Evolutionary conservation across 148 eudicot species (phyloP).

Genomic region (Fagopyrum homotropicum): DNA sequence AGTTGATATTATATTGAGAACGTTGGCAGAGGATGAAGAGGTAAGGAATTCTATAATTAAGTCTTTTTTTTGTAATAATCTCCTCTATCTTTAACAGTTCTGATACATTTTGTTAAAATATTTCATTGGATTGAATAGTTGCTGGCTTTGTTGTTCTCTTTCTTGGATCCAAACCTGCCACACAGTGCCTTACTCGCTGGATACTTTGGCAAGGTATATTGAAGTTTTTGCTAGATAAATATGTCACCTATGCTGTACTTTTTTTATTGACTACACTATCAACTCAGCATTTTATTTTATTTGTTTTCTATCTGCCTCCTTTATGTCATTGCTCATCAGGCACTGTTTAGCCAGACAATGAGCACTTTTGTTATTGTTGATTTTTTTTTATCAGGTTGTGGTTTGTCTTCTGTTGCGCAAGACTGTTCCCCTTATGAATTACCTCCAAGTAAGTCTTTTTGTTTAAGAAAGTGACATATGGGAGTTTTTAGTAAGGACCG

Average conservation of each 20-base stretch:
- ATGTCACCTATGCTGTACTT: not conserved
- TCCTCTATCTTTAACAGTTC: slow-evolving; percentile 11
- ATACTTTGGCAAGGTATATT: slow-evolving; percentile 86
- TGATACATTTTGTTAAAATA: not conserved
- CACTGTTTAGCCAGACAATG: not conserved
- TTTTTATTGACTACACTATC: not conserved
- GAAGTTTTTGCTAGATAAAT: not conserved
- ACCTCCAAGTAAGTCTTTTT: slow-evolving; percentile 59
- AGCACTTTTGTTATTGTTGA: not conserved
- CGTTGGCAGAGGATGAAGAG: slow-evolving; percentile 94
- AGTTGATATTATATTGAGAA: slow-evolving; percentile 86
- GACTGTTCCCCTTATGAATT: slow-evolving; percentile 72
- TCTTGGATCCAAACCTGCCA: slow-evolving; percentile 61
- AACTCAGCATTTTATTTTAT: not conserved
- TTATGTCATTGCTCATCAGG: not conserved
- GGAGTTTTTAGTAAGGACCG: not conserved
- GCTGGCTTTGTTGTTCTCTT: slow-evolving; percentile 76
- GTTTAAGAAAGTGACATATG: not conserved
- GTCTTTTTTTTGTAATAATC: not conserved
- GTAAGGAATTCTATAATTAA: slow-evolving; percentile 26
- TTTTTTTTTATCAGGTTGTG: slow-evolving; percentile 46
- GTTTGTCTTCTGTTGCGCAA: slow-evolving; percentile 80
- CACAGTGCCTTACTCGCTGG: slow-evolving; percentile 85
- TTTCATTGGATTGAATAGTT: slow-evolving; percentile 38
- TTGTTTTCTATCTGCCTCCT: not conserved